Percentiles rank a stretch among this genome's conserved stretches.
phyloP scores from a whole-genome alignment of 139 green algal genomes.

The Tetradesmus lagerheimii region DNA sequence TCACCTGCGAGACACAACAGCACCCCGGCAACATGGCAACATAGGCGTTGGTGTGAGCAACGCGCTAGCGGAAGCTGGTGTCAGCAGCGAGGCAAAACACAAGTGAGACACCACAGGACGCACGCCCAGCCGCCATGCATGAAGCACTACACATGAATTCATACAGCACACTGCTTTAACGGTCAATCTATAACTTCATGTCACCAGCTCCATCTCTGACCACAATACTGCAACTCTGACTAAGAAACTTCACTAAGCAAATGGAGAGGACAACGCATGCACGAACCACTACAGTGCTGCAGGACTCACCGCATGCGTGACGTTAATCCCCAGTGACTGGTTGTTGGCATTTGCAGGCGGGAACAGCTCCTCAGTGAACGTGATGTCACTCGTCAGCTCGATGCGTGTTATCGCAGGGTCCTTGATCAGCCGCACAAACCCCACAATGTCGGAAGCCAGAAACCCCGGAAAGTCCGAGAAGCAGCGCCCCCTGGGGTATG shows the following conservation, averaged over 20 bases:
- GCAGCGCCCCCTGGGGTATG: constrained; percentile 15
- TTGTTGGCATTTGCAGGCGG: constrained; percentile 18
- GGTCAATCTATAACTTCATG: no score
- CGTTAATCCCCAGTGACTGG: constrained; percentile 18
- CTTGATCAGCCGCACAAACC: not conserved
- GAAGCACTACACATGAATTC: not conserved
- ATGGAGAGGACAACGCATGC: no score
- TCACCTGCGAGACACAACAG: not conserved
- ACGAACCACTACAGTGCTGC: no score
- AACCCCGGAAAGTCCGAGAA: constrained; percentile 19
- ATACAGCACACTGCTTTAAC: not conserved
- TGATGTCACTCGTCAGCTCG: constrained; percentile 23
- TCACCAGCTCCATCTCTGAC: no score
- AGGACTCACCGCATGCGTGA: constrained; percentile 31
- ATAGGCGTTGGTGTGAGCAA: not conserved
- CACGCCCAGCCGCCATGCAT: not conserved
- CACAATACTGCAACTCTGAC: no score
- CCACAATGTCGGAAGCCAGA: not conserved
- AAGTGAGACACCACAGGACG: not conserved
- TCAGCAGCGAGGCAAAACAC: not conserved
- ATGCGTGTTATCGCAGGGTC: constrained; percentile 32
- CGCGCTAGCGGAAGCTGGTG: not conserved
- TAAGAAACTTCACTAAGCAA: no score
- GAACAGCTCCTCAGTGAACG: constrained; percentile 12
- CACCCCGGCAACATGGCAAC: not conserved